Evolutionary conservation across 192 early-diverging fungal species (phyloP).

Genomic region (Entomortierella lignicola): DNA sequence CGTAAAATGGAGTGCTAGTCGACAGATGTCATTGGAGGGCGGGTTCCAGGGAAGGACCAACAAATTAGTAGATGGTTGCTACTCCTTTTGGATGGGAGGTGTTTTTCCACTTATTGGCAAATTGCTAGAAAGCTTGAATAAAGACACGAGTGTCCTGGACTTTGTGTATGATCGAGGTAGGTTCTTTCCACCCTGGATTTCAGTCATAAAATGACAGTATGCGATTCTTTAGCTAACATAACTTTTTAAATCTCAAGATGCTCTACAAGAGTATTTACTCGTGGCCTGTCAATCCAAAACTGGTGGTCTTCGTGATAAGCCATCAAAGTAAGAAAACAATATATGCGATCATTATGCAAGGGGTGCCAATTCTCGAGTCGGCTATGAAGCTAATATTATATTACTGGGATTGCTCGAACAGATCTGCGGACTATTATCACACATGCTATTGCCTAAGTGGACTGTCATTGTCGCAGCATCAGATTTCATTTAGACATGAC

Average conservation of each 20-base stretch:
- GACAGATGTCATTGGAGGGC: constrained; percentile 93
- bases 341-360: neutral
- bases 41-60: constrained; percentile 97
- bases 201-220: neutral
- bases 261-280: constrained; percentile 91
- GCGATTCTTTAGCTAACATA: neutral
- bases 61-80: constrained; percentile 98
- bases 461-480: constrained; percentile 86
- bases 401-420: constrained; percentile 21
- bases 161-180: constrained; percentile 63
- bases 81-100: constrained; percentile 96
- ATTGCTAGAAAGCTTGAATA: constrained; percentile 26
- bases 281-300: constrained; percentile 80
- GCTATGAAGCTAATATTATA: neutral
- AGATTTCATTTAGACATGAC: constrained; percentile 58
- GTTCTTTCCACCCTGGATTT: neutral
- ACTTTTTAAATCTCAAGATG: constrained; percentile 59
- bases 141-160: constrained; percentile 40
- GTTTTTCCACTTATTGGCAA: constrained; percentile 77
- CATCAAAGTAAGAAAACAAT: constrained; percentile 71
- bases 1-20: constrained; percentile 73
- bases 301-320: constrained; percentile 95
- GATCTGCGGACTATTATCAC: constrained; percentile 89
- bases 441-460: constrained; percentile 94
- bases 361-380: no score